Conservation (phyloP, 2,329 filamentous ascomycete genomes). For the Coniella lustricola region DNA sequence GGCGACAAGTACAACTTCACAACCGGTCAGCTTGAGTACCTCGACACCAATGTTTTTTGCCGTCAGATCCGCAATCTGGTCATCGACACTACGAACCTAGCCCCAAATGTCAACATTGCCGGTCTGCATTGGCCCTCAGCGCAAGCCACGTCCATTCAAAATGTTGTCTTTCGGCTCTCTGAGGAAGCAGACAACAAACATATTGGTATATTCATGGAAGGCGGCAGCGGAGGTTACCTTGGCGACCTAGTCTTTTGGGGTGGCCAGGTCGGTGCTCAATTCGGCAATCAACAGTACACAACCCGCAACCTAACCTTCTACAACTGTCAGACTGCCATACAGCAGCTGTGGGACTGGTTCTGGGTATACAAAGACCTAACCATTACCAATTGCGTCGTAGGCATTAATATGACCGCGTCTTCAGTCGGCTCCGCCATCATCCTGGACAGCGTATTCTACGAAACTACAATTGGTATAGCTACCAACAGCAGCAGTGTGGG, state of each 20-base stretch:
- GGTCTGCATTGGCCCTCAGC: constrained; percentile 65
- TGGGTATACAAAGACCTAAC: constrained; percentile 64
- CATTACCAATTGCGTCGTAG: constrained; percentile 56
- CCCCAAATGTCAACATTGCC: constrained; percentile 34
- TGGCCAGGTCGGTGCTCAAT: constrained; percentile 50
- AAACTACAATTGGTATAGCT: constrained; percentile 60
- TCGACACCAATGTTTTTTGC: constrained; percentile 53
- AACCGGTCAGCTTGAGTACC: constrained; percentile 37
- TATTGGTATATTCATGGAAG: constrained; percentile 55
- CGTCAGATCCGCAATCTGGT: constrained; percentile 52
- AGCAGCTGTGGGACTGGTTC: constrained; percentile 69
- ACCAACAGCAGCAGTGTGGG: constrained; percentile 42
- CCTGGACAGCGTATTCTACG: constrained; percentile 63
- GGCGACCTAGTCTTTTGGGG: constrained; percentile 66
- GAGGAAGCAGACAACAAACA: constrained; percentile 39
- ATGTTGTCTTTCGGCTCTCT: constrained; percentile 49
- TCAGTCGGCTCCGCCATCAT: constrained; percentile 69
- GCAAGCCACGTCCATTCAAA: constrained; percentile 55
- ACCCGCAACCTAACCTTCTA: constrained; percentile 61
- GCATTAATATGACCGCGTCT: constrained; percentile 57
- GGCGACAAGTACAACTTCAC: constrained; percentile 36
- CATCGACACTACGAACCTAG: constrained; percentile 48
- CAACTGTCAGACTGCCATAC: constrained; percentile 57
- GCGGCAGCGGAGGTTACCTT: constrained; percentile 60
- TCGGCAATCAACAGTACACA: constrained; percentile 66